Evolutionary conservation across 495 filamentous ascomycete genomes (phyloP), one percentile per base, ranked within the genome.

Genomic region (Aspergillus carlsbadensis): DNA sequence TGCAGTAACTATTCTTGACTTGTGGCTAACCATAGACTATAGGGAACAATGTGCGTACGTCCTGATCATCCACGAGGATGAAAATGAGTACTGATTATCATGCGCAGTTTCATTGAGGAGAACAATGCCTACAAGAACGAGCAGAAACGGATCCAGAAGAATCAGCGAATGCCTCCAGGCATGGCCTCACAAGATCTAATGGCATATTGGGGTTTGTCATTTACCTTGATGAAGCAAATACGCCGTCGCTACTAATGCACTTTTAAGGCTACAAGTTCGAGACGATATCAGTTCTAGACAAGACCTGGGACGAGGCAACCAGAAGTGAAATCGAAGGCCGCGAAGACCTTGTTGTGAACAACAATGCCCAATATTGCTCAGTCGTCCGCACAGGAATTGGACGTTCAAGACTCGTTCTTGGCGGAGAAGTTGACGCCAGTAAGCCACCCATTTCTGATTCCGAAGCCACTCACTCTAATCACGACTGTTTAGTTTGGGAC

Each of bases 381-480:
- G 84, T 98, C 13, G 92, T 95, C 14, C 85, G 85, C 18, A 96
- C 92, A 0, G 89, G 89, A 5, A 86, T 97, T 52, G 92, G 91
- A 0, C 84, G 82, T 47, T 74, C 80, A 0, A 78, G 77, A 13
- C 63, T 98, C 56, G 74, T 96, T 33, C 74, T 98, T 2, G 94
- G 91, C n/a, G 94, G 94, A 7, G 94, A 99, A 70, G 93, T 99
- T 10, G 94, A 99, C 73, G 90, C 89, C 1, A 79, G 89, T 88
- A 81, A 54, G 82, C 73, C 22, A 37, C 21, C 29, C 50, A 37
- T 37, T 24, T 43, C 41, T 43, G 22, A 43, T 43, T n/a, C n/a
- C n/a, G n/a, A n/a, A n/a, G n/a, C n/a, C n/a, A n/a, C n/a, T n/a
- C n/a, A n/a, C 17, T 33, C 45, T 48, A 35, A 48, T 17, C 44